Base-by-base conservation (phyloP, 352 stramenopile genomes). In the Lagenidium giganteum region DNA sequence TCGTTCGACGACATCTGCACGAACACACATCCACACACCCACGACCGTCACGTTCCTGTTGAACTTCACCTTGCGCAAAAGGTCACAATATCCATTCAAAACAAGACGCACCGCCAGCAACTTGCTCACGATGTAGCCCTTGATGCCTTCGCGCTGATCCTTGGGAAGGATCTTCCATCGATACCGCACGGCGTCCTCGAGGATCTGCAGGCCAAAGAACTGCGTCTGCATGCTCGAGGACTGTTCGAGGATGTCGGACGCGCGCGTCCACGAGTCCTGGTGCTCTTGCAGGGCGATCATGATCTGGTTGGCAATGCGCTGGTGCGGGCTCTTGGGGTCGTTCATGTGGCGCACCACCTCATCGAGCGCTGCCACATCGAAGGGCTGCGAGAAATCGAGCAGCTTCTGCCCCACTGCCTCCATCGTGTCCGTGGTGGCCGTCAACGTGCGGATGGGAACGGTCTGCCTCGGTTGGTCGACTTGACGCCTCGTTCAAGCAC, bases 111-210 rank as follows among this genome's bases (percentile, higher is more conserved):
- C 87, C 59, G 73, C 70, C 26, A 99, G 87, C 43, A 99, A 81
- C 67, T 98, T 98, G 52, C 83, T 78, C 6, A 98, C 93, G 31
- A 99, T 96, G 69, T 98, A 99, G 49, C 96, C 97, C 76, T 98
- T 98, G 57, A 99, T 98, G 32, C 96, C 96, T 45, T 98, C 92
- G 28, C 93, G 91, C 69, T 99, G 95, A 42, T 98, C 92, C 48
- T 86, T 80, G n/a, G 94, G 92, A 47, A 98, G 57, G 49, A 98
- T 93, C 58, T 97, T 98, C 94, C 94, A 98, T 69, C 91, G 78
- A 51, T 97, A 98, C 32, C 96, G 86, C 42, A 99, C 98, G 13
- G 94, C 94, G 57, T 98, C 94, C 64, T 99, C 95, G 39, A 99
- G 73, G 37, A 99, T 87, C 74, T 95, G 83, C 38, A 98, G 67